A percentile compares a stretch with the other conserved stretches of the same genome.
Evolutionary conservation across 2,329 filamentous ascomycete species (phyloP).

Genomic region (Aspergillus melleus): DNA sequence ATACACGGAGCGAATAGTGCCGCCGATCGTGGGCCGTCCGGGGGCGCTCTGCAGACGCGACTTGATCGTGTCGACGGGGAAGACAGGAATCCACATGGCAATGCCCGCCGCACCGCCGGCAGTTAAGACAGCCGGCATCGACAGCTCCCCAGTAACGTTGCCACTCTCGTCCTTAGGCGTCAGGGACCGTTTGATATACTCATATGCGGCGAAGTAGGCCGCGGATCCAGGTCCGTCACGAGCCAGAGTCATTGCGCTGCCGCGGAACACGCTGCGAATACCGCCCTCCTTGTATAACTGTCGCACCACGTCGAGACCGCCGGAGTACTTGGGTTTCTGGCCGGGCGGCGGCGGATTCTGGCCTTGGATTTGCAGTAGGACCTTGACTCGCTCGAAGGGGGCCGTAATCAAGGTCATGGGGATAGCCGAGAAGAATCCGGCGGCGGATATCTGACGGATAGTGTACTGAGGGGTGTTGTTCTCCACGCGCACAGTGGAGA

Average conservation of each 20-base stretch:
- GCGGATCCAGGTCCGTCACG: conserved; percentile 90
- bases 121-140: conserved; percentile 75
- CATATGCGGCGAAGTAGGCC: conserved; percentile 96
- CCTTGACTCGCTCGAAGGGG: conserved; percentile 97
- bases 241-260: conserved; percentile 84
- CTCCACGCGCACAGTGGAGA: conserved; percentile 63
- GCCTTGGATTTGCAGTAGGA: conserved; percentile 95
- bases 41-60: conserved; percentile 88
- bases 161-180: conserved; percentile 79
- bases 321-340: conserved; percentile 88
- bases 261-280: conserved; percentile 87
- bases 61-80: conserved; percentile 97
- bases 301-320: conserved; percentile 84
- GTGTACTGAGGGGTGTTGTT: conserved; percentile 66
- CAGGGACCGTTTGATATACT: conserved; percentile 84
- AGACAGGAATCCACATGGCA: conserved; percentile 99
- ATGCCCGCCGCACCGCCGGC: conserved; percentile 90
- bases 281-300: conserved; percentile 93
- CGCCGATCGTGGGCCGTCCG: conserved; percentile 75
- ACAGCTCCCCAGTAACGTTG: conserved; percentile 73
- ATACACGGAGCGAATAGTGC: conserved; percentile 81
- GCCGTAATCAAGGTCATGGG: conserved; percentile 99
- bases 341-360: conserved; percentile 82
- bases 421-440: conserved; percentile 96
- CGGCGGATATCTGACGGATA: conserved; percentile 83